Base-by-base conservation (phyloP, 176 grass and related monocot genomes). In the Zea luxurians region DNA sequence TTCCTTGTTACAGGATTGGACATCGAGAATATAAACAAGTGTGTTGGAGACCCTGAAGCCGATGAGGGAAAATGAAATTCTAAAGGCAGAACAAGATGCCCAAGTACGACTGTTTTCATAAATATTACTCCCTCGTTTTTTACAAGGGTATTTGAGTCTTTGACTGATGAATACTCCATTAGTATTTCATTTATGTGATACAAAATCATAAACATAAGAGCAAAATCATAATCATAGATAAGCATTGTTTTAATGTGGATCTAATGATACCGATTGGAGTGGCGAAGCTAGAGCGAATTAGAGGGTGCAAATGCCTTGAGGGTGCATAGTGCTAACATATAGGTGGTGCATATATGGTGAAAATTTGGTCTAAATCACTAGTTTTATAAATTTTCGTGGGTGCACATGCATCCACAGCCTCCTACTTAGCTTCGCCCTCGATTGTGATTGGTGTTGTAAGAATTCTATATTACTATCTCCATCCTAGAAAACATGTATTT, bases 21-120 rank as follows among this genome's bases (percentile, higher is more conserved):
- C 53, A 5, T 73, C 48, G 74, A 88, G 16, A 83, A 88, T 79
- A 82, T 97, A 83, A 82, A 76, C 4, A 83, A 97, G 66, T 97
- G 93, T 86, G 79, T 97, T 88, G 90, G 93, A 62, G 83, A 97
- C 80, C 68, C 85, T 76, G 86, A 97, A 79, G 93, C 86, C 0
- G 42, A 97, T 83, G 52, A 81, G 40, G n/a, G 90, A 93, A 71
- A 97, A 97, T 60, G 77, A 86, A 50, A 66, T 90, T 79, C 88
- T 97, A 48, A 97, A 97, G 85, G 88, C 83, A 53, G 93, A 97
- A 90, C 93, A 97, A 88, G 90, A 90, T 85, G 55, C 80, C 12
- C 93, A 97, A 85, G 93, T 97, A 83, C 0, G 65, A 71, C 13
- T 70, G 4, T 53, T 17, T 75, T 82, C 34, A 45, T 71, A 46